Conservation (phyloP, 2,329 filamentous ascomycete species). For the Aspergillus oerlinghausenensis region DNA sequence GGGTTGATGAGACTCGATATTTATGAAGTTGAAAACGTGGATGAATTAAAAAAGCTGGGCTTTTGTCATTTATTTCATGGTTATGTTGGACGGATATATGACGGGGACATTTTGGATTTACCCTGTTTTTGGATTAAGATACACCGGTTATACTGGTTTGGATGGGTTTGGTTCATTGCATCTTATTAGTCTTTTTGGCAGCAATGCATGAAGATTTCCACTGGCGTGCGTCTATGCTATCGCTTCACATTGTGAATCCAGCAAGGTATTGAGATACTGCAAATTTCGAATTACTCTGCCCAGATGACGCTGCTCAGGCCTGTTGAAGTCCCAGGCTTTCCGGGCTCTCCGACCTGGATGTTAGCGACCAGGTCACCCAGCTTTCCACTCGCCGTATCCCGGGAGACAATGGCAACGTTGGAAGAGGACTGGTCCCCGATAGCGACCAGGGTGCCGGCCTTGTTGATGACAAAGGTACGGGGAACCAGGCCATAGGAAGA, state of each 20-base stretch:
- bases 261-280: background rate
- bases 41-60: background rate
- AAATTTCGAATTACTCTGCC: slow-evolving; percentile 19
- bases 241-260: background rate
- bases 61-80: background rate
- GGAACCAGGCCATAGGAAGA: slow-evolving; percentile 62
- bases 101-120: background rate
- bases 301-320: slow-evolving; percentile 36
- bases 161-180: background rate
- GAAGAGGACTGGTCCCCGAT: slow-evolving; percentile 61
- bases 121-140: background rate
- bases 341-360: slow-evolving; percentile 27
- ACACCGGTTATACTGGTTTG: background rate
- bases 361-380: slow-evolving; percentile 43
- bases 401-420: slow-evolving; percentile 57
- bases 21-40: background rate
- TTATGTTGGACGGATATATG: background rate
- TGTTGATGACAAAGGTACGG: slow-evolving; percentile 64
- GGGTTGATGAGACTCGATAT: background rate
- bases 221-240: background rate
- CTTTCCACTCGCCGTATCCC: slow-evolving; percentile 57
- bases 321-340: slow-evolving; percentile 19
- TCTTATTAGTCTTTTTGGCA: background rate
- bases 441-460: slow-evolving; percentile 59
- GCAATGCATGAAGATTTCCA: background rate